phyloP scores from a whole-genome alignment of 805 yeast species.

The Metschnikowia baotianmanensis region DNA sequence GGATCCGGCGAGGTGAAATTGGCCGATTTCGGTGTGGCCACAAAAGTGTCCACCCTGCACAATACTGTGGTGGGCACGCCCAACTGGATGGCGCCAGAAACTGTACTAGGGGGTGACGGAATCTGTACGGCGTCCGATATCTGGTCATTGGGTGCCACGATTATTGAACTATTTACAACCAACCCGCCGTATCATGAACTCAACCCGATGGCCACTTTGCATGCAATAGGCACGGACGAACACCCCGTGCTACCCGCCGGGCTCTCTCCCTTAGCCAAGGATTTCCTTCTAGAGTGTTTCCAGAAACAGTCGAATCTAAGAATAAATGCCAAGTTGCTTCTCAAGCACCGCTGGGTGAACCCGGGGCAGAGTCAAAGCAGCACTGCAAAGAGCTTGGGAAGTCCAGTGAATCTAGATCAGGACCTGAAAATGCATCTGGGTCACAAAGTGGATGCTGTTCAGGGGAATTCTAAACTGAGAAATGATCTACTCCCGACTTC shows the following conservation, averaged over 20 bases:
- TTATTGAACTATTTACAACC: constrained; percentile 81
- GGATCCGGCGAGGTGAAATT: constrained; percentile 19
- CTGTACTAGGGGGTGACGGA: constrained; percentile 74
- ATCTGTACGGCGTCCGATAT: constrained; percentile 87
- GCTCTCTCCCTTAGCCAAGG: constrained; percentile 43
- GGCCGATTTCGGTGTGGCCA: constrained; percentile 79
- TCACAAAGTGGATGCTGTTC: too few species aligned
- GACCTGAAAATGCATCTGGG: too few species aligned
- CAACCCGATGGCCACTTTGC: constrained; percentile 75
- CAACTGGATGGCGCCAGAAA: constrained; percentile 99
- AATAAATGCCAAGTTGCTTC: constrained; percentile 51
- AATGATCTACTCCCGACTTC: background rate
- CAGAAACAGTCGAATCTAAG: constrained; percentile 65
- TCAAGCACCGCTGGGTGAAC: constrained; percentile 61
- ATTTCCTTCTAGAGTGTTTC: constrained; percentile 66
- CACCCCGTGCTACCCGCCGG: constrained; percentile 65
- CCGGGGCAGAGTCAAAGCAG: constrained; percentile 2
- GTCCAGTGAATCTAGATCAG: background rate
- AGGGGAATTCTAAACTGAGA: too few species aligned
- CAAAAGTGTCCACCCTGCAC: constrained; percentile 40
- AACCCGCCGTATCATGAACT: constrained; percentile 82
- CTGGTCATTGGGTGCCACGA: constrained; percentile 95
- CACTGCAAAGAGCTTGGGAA: background rate
- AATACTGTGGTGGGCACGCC: constrained; percentile 76
- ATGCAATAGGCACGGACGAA: constrained; percentile 77